phyloP scores from a whole-genome alignment of 2,329 filamentous ascomycete species.

The Aspergillus calidoustus region DNA sequence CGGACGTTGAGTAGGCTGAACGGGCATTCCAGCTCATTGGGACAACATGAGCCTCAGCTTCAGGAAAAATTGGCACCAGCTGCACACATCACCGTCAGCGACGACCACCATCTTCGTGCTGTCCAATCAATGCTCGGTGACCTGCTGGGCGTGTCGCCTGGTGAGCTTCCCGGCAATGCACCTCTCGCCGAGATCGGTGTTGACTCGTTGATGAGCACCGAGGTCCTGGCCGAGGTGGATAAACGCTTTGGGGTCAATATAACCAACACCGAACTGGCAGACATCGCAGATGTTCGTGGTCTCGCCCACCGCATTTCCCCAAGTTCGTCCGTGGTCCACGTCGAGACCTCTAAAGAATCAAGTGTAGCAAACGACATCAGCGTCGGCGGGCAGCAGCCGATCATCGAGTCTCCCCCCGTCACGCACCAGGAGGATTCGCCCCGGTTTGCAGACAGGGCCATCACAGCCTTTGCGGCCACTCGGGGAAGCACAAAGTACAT shows the following conservation, averaged over 20 bases:
- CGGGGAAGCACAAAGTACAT: background rate
- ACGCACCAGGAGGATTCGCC: too few relatives aligned
- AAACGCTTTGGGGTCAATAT: constrained; percentile 15
- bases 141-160: background rate
- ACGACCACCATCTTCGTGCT: background rate
- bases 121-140: background rate
- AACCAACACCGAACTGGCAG: background rate
- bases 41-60: background rate
- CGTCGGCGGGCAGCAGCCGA: too few relatives aligned
- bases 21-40: too few relatives aligned
- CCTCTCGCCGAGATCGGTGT: constrained; percentile 25
- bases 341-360: background rate
- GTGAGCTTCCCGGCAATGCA: background rate
- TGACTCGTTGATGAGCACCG: constrained; percentile 31
- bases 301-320: background rate
- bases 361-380: too few relatives aligned
- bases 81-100: background rate
- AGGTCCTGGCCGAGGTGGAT: constrained; percentile 24
- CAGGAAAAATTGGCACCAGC: background rate
- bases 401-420: too few relatives aligned
- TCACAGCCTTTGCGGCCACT: too few relatives aligned
- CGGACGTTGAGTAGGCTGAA: background rate
- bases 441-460: too few relatives aligned
- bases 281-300: background rate
- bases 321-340: too few relatives aligned